Evolutionary conservation across 2,329 filamentous ascomycete species (phyloP), one percentile per base, ranked within the genome.

Genomic region (Arthroderma sp.): DNA sequence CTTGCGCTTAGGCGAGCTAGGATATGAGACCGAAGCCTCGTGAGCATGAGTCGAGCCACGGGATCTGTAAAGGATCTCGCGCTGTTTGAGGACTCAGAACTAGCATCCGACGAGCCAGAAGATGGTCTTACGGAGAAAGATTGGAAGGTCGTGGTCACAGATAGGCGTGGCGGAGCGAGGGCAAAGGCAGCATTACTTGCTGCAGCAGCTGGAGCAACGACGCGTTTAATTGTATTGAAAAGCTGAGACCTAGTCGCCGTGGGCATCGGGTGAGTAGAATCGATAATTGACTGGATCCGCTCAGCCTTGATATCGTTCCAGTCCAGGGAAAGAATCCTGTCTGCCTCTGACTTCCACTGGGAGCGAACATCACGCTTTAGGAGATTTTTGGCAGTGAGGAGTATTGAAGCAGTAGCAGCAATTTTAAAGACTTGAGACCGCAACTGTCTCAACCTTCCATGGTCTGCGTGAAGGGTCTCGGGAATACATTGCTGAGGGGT

Each of bases 311-410:
- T 71, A 43, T 75, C 71, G 23, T 66, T 69, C 56, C 74, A 74
- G 47, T 75, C 67, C 33, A 77, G 63, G n/a, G 73, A 76, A 74
- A 81, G 77, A 58, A 85, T 78, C 8, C 81, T 77, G 47, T 76
- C 76, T 0, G 81, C 80, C 65, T 85, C 80, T 2, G 75, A 73
- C 64, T 83, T 83, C 82, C 82, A 85, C 58, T 82, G 79, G 13
- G 78, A 79, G 55, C 83, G 79, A 4, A 81, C 78, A 66, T 85
- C 82, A 6, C 82, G 80, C 64, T 83, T 82, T 33, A 85, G 76
- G 2, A 84, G 71, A 59, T 84, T 85, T 71, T 85, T 85, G 7
- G 82, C 81, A 0, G 81, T 84, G 37, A 85, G 73, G 2, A 85
- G 71, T 56, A 85, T 81, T 4, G 81, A 79, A 28, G 81, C 81